These are phyloP conservation scores for Tephrocybe sp. DNA, from an alignment of 768 basidiomycete genomes.

Conservation along the genomic window DNA sequence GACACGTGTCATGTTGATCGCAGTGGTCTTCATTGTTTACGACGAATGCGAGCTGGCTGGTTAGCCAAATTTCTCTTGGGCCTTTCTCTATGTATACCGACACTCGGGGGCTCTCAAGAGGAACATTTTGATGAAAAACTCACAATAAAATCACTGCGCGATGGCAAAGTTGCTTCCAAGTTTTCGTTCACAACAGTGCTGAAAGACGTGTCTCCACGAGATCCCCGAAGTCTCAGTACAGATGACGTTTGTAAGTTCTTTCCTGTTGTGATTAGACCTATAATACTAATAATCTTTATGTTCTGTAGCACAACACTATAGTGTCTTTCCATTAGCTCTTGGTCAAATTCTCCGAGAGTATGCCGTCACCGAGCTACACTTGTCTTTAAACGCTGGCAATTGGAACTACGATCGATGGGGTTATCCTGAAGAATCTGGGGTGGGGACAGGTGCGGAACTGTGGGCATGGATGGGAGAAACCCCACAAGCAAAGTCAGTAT, in stretches of 20 bases:
- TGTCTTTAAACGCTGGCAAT: slow-evolving; percentile 87
- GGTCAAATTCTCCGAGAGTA: slow-evolving; percentile 87
- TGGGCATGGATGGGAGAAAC: slow-evolving; percentile 91
- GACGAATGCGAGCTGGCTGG: slow-evolving; percentile 20
- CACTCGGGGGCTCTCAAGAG: neutral
- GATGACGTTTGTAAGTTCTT: slow-evolving; percentile 48
- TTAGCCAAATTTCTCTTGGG: slow-evolving; percentile 15
- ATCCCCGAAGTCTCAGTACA: slow-evolving; percentile 49
- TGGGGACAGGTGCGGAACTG: slow-evolving; percentile 85
- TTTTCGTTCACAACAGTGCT: slow-evolving; percentile 79
- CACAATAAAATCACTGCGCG: slow-evolving; percentile 54
- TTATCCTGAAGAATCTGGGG: slow-evolving; percentile 70
- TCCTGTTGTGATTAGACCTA: neutral
- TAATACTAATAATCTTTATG: neutral
- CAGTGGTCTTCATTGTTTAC: neutral
- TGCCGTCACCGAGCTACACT: slow-evolving; percentile 83
- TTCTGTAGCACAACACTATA: slow-evolving; percentile 76
- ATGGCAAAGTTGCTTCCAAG: slow-evolving; percentile 79
- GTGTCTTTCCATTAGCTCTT: slow-evolving; percentile 81
- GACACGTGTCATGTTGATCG: slow-evolving; percentile 1
- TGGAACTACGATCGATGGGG: slow-evolving; percentile 91
- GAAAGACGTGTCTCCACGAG: slow-evolving; percentile 51
- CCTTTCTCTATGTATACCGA: slow-evolving; percentile 5
- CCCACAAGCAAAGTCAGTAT: slow-evolving; percentile 45
- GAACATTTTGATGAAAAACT: slow-evolving; percentile 55